Conservation (phyloP, 1,284 basidiomycete species). For the Cryptococcus wingfieldii region DNA sequence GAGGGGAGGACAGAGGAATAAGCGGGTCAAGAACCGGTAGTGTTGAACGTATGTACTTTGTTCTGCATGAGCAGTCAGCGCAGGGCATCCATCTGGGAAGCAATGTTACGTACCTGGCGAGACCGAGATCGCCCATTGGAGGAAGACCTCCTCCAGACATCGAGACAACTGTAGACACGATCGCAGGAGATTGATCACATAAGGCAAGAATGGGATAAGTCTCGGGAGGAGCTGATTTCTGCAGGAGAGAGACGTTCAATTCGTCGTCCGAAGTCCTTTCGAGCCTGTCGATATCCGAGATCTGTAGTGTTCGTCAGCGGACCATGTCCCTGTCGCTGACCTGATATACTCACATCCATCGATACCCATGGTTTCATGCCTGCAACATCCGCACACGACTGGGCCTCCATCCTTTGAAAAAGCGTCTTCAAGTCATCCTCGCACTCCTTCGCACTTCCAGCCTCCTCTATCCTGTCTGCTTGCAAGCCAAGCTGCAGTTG, state of each 20-base stretch:
- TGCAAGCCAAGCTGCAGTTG: constrained; percentile 56
- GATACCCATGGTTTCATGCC: constrained; percentile 46
- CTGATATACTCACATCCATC: constrained; percentile 51
- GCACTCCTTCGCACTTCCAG: neutral
- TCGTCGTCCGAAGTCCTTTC: constrained; percentile 57
- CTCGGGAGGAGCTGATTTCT: constrained; percentile 41
- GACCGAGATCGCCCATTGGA: constrained; percentile 9
- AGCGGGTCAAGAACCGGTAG: constrained; percentile 52
- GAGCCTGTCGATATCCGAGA: constrained; percentile 46
- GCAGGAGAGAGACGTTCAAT: constrained; percentile 55
- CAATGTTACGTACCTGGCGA: constrained; percentile 15
- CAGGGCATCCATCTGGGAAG: neutral
- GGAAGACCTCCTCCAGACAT: constrained; percentile 13
- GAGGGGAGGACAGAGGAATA: constrained; percentile 44
- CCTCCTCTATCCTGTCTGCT: neutral
- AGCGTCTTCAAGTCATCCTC: constrained; percentile 5
- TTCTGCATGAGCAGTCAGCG: constrained; percentile 10
- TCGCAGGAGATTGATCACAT: constrained; percentile 18
- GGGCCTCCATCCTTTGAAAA: constrained; percentile 18
- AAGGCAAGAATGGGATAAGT: constrained; percentile 18
- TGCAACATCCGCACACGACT: constrained; percentile 56
- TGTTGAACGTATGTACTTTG: constrained; percentile 31
- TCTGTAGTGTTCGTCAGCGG: constrained; percentile 32
- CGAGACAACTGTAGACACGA: constrained; percentile 44
- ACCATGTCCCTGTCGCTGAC: neutral